These are phyloP conservation scores for Colletotrichum simmondsii DNA, from an alignment of 2,329 filamentous ascomycete genomes.

Conservation along the genomic window DNA sequence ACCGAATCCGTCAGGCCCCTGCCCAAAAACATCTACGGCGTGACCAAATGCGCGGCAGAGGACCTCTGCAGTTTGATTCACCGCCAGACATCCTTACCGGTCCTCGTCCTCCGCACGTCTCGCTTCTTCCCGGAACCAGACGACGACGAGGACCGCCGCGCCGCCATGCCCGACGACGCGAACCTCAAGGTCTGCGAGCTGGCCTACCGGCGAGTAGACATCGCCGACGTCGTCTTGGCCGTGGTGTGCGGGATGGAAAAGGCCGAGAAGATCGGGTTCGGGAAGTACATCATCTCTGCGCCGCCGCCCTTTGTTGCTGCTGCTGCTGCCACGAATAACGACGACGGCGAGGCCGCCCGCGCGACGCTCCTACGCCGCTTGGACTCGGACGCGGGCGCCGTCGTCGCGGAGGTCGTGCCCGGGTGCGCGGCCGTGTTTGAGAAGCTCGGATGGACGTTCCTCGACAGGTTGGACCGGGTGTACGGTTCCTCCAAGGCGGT, in stretches of 20 bases:
- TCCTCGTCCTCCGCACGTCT: constrained; percentile 56
- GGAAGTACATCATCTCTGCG: constrained; percentile 55
- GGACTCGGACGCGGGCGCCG: constrained; percentile 44
- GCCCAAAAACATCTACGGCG: constrained; percentile 61
- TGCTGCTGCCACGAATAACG: constrained; percentile 38
- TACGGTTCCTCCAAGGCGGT: constrained; percentile 56
- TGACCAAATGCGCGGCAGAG: constrained; percentile 60
- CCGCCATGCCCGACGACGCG: constrained; percentile 44
- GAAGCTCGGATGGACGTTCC: constrained; percentile 48
- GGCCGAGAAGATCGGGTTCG: constrained; percentile 47
- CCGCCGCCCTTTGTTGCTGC: constrained; percentile 47
- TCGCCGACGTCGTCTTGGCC: constrained; percentile 55
- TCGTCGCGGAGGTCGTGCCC: constrained; percentile 42
- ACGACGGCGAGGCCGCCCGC: not conserved
- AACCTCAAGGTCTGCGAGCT: constrained; percentile 61
- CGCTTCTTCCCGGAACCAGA: constrained; percentile 62
- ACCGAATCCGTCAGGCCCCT: constrained; percentile 51
- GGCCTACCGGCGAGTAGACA: constrained; percentile 55
- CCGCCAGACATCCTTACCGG: constrained; percentile 49
- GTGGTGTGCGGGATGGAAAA: constrained; percentile 50
- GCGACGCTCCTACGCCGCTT: constrained; percentile 41
- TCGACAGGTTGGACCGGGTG: constrained; percentile 53
- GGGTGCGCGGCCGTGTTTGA: constrained; percentile 44
- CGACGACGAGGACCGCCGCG: constrained; percentile 53
- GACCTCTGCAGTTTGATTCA: constrained; percentile 57